phyloP scores from a whole-genome alignment of 768 basidiomycete genomes.

The Termitomyces sp. region DNA sequence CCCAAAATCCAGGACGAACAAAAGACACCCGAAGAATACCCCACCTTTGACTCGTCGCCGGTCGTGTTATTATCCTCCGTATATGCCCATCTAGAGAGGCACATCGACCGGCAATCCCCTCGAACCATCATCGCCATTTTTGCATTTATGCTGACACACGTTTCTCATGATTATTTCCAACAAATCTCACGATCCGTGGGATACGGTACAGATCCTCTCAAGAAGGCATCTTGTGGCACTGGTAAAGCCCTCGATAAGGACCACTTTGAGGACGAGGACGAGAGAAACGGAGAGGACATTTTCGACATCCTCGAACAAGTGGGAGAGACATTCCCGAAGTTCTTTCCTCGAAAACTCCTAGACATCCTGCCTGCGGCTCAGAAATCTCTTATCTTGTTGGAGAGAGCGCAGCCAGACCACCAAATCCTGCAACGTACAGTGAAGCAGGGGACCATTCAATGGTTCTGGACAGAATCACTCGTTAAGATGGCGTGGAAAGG shows the following conservation, averaged over 20 bases:
- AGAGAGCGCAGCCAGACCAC: constrained; percentile 60
- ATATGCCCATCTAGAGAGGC: constrained; percentile 48
- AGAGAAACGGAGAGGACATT: constrained; percentile 32
- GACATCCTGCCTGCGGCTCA: constrained; percentile 57
- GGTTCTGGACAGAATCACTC: constrained; percentile 61
- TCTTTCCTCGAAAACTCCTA: constrained; percentile 49
- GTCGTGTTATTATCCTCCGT: constrained; percentile 52
- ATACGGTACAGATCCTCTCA: constrained; percentile 28
- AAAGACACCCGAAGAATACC: constrained; percentile 31
- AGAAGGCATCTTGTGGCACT: constrained; percentile 18
- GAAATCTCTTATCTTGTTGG: constrained; percentile 62
- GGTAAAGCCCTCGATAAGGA: constrained; percentile 23
- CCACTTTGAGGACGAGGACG: constrained; percentile 31
- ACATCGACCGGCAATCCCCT: constrained; percentile 49
- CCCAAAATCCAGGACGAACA: constrained; percentile 23
- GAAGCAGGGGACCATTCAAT: constrained; percentile 29
- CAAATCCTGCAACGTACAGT: constrained; percentile 35
- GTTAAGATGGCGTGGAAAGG: constrained; percentile 44
- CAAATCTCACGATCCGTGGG: constrained; percentile 57
- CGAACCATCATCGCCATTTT: constrained; percentile 44
- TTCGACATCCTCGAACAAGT: constrained; percentile 29
- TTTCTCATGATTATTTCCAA: constrained; percentile 60
- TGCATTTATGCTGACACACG: constrained; percentile 60
- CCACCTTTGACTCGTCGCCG: constrained; percentile 36
- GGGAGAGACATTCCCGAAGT: constrained; percentile 51